Evolutionary conservation across 2,329 filamentous ascomycete genomes (phyloP), one percentile per base, ranked within the genome.

Genomic region (Nothophoma quercina): DNA sequence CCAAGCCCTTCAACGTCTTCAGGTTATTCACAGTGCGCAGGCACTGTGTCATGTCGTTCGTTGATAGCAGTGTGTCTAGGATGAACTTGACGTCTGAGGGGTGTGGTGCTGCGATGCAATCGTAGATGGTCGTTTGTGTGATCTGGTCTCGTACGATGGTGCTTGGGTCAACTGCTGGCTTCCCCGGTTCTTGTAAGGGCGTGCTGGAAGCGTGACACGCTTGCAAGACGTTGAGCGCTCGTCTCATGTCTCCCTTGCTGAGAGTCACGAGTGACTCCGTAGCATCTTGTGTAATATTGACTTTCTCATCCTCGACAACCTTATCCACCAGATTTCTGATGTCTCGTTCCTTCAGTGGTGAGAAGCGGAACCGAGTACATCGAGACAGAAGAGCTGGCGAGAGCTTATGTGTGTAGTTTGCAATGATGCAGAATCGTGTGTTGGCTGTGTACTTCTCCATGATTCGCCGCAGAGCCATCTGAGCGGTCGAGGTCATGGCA

Each of bases 361-460:
- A 96, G 77, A 99, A 99, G 25, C 95, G 83, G 75, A 99, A 99
- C 29, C 95, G 83, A 8, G 95, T 99, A 77, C 95, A 99, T 66
- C 95, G 83, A 40, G 93, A 98, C 45, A 99, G 81, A 34, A 99
- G 81, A 0, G 95, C 95, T 0, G 95, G 93, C 10, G 91, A 96
- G 30, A 99, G 86, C 76, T 99, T 99, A 79, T 99, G 95, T 23
- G 95, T 95, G 76, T 99, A 99, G 78, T 99, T 99, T 65, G 95
- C 95, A 65, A 99, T 98, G 71, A 99, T 91, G 78, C 93, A 98
- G 78, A 99, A 99, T 44, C 95, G 84, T 2, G 95, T 97, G 78
- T 99, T 99, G 55, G 90, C 90, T 0, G 95, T 99, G 79, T 99
- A 99, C 78, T 96, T 96, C 73, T 99, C 95, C 95, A 99, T 99